Evolutionary conservation across 1,139 yeast genomes (phyloP), one percentile per base, ranked within the genome.

Genomic region (Sugiyamaella xylanicola): DNA sequence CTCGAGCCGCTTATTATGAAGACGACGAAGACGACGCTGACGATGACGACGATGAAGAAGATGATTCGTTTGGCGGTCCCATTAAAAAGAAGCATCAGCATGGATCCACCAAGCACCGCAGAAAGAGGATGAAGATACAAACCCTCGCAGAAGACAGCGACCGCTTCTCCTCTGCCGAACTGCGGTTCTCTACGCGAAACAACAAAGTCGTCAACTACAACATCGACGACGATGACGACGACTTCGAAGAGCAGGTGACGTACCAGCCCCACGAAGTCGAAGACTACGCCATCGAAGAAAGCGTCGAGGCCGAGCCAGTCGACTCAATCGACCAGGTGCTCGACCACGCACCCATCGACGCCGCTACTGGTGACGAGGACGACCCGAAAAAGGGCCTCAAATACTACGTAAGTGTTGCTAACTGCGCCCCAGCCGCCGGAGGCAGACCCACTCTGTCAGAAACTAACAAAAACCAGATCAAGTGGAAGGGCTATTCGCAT

Each of bases 401-500:
- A 59, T 73, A 65, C 62, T 64, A 65, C 36, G 67, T 62, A 55
- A 22, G 62, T 59, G 4, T 37, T 29, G n/a, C n/a, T n/a, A n/a
- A n/a, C n/a, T n/a, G n/a, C n/a, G 46, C 46, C 46, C 37, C 46
- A 42, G 48, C 48, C 39, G 39, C 48, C 48, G 40, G 48, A 29
- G 39, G 48, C 48, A 7, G 27, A 3, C n/a, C 20, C 37, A n/a
- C 15, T 4, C 16, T 7, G 9, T 19, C 41, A 7, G 29, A 27
- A 25, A 25, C 39, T 39, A 50, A 35, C 36, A 42, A 13, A 32
- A 13, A 2, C n/a, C 73, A 84, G 62, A 81, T 95, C 63, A 95
- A 95, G 73, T 95, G 99, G 99, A 79, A 82, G 22, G 89, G 83
- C 54, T 79, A 84, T 59, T 89, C 97, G 15, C 99, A 95, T 74